These are phyloP conservation scores for Camelina neglecta DNA, from an alignment of 345 rosid species.

Conservation along the genomic window DNA sequence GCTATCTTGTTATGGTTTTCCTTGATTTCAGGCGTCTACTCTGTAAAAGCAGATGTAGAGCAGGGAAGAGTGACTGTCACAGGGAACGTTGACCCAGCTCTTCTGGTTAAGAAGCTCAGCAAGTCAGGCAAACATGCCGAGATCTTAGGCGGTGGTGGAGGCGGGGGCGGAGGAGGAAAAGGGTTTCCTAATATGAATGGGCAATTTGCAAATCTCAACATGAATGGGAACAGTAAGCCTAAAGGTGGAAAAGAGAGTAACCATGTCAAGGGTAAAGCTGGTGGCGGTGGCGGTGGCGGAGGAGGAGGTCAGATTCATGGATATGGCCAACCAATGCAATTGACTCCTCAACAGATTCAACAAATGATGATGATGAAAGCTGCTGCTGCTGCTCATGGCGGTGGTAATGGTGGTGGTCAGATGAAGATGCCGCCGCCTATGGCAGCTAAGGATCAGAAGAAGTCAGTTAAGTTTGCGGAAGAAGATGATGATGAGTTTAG, in stretches of 20 bases:
- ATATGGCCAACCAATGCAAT: conserved; percentile 52
- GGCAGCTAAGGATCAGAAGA: conserved; percentile 60
- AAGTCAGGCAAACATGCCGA: conserved; percentile 94
- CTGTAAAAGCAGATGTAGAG: conserved; percentile 66
- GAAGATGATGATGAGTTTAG: conserved; percentile 53
- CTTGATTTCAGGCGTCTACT: conserved; percentile 66
- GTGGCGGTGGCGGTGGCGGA: conserved; percentile 39
- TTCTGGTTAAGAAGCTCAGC: conserved; percentile 74
- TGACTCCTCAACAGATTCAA: conserved; percentile 56
- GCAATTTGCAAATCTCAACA: conserved; percentile 34
- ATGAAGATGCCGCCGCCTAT: conserved; percentile 42
- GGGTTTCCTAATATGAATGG: conserved; percentile 47
- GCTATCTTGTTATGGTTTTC: background rate
- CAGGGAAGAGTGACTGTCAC: conserved; percentile 85
- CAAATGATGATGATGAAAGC: conserved; percentile 61
- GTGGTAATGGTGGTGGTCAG: conserved; percentile 35
- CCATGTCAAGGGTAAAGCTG: conserved; percentile 32
- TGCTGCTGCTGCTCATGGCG: conserved; percentile 42
- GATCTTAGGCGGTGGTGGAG: conserved; percentile 57
- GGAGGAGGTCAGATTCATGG: conserved; percentile 36
- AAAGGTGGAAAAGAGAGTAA: conserved; percentile 47
- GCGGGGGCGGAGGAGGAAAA: conserved; percentile 49
- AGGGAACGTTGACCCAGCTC: conserved; percentile 77
- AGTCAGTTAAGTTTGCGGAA: conserved; percentile 67
- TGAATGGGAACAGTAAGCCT: conserved; percentile 40